Conservation (phyloP, 2,329 filamentous ascomycete species). For the Colletotrichum costaricense region DNA sequence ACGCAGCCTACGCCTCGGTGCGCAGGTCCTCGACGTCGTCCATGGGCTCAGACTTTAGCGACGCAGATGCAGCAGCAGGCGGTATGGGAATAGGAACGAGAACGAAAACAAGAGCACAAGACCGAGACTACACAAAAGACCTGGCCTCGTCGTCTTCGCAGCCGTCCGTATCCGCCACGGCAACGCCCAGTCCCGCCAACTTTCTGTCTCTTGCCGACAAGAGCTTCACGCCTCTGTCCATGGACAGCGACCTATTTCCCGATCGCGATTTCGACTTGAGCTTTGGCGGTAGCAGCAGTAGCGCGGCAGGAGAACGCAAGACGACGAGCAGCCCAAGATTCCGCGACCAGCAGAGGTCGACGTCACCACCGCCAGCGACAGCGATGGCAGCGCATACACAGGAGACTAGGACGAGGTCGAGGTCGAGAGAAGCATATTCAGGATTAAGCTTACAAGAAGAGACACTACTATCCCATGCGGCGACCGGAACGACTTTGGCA, state of each 20-base stretch:
- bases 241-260: conserved; percentile 40
- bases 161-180: conserved; percentile 36
- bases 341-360: background rate
- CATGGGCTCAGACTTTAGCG: conserved; percentile 5
- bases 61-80: conserved; percentile 4
- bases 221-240: conserved; percentile 45
- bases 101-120: conserved; percentile 3
- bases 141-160: conserved; percentile 17
- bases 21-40: conserved; percentile 32
- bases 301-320: background rate
- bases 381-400: background rate
- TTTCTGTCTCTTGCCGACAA: conserved; percentile 40
- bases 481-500: background rate
- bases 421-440: background rate
- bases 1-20: conserved; percentile 21
- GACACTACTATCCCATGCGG: background rate
- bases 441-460: background rate
- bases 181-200: conserved; percentile 34
- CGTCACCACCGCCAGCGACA: background rate
- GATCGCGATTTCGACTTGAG: conserved; percentile 1
- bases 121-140: conserved; percentile 28
- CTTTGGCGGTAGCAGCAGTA: background rate
- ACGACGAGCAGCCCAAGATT: conserved; percentile 1
- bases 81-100: background rate
- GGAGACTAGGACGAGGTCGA: background rate